Evolutionary conservation across 768 basidiomycete species (phyloP).

Genomic region (Leucosporidium yakuticum): DNA sequence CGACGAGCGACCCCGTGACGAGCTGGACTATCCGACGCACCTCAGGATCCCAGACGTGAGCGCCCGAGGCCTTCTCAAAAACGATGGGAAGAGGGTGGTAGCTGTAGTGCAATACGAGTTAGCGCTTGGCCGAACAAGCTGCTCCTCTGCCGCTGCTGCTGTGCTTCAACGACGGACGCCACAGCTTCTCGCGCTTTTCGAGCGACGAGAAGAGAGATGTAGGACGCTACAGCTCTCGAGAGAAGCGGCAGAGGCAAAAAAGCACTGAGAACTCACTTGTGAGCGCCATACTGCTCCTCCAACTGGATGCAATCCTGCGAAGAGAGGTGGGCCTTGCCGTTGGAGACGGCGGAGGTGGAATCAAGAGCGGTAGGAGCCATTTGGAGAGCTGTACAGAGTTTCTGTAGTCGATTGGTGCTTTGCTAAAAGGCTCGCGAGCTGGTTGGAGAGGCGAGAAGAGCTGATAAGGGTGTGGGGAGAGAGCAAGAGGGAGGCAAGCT

Average conservation of each 20-base stretch:
- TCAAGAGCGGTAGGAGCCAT: too few relatives aligned
- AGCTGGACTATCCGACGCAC: neutral
- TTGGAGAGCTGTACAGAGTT: too few relatives aligned
- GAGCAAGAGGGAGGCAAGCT: too few relatives aligned
- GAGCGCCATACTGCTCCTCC: slow-evolving; percentile 75
- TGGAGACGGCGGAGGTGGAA: too few relatives aligned
- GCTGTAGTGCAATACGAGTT: slow-evolving; percentile 47
- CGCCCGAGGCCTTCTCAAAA: slow-evolving; percentile 82
- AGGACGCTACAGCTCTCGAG: too few relatives aligned
- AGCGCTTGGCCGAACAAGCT: neutral
- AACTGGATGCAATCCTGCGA: slow-evolving; percentile 60
- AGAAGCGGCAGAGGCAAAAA: neutral
- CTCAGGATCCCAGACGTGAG: slow-evolving; percentile 48
- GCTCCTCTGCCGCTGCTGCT: neutral
- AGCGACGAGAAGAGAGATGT: too few relatives aligned
- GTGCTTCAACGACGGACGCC: neutral
- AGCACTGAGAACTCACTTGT: slow-evolving; percentile 62
- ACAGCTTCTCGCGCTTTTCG: neutral
- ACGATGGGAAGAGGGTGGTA: slow-evolving; percentile 94
- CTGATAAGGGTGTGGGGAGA: too few relatives aligned
- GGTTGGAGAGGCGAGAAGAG: too few relatives aligned
- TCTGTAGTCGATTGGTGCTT: too few relatives aligned
- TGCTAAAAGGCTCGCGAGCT: too few relatives aligned
- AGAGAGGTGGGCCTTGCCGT: slow-evolving; percentile 7
- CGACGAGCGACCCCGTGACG: too few relatives aligned